Conservation (phyloP, 148 eudicot genomes). For the Oxyria digyna region DNA sequence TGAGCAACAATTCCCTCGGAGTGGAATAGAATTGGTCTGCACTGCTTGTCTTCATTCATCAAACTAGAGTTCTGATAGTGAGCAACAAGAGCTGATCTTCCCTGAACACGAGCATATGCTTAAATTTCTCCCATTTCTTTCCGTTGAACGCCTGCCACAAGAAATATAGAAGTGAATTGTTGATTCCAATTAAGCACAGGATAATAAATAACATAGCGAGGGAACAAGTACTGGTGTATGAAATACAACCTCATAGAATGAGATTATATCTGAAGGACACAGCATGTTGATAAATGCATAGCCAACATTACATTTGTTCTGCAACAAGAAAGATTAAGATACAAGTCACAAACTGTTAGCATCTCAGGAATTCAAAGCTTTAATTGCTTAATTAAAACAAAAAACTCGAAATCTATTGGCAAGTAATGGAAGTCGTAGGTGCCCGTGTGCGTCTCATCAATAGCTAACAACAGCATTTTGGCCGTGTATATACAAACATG, state of each 20-base stretch:
- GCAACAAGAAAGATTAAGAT: conserved; percentile 21
- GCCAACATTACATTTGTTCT: conserved; percentile 97
- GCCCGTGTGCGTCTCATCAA: conserved; percentile 74
- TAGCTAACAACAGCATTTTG: conserved; percentile 79
- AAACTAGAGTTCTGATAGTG: conserved; percentile 90
- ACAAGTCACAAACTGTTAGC: background rate
- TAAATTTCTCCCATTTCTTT: conserved; percentile 92
- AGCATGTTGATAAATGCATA: conserved; percentile 93
- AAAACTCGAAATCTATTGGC: conserved; percentile 92
- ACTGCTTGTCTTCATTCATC: conserved; percentile 93
- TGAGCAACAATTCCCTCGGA: conserved; percentile 49
- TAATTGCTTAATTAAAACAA: background rate
- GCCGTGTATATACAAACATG: conserved; percentile 68
- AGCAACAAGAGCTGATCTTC: conserved; percentile 60
- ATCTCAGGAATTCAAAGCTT: background rate
- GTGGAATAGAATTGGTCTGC: conserved; percentile 74
- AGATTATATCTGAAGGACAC: conserved; percentile 64
- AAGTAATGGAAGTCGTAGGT: conserved; percentile 84
- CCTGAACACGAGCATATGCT: conserved; percentile 94
- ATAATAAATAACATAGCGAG: background rate
- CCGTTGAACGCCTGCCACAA: conserved; percentile 62
- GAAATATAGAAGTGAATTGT: background rate
- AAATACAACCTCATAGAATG: conserved; percentile 57
- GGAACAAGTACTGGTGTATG: background rate
- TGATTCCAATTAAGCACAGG: background rate